Evolutionary conservation across 495 filamentous ascomycete species (phyloP).

Genomic region (Niebla homalea): DNA sequence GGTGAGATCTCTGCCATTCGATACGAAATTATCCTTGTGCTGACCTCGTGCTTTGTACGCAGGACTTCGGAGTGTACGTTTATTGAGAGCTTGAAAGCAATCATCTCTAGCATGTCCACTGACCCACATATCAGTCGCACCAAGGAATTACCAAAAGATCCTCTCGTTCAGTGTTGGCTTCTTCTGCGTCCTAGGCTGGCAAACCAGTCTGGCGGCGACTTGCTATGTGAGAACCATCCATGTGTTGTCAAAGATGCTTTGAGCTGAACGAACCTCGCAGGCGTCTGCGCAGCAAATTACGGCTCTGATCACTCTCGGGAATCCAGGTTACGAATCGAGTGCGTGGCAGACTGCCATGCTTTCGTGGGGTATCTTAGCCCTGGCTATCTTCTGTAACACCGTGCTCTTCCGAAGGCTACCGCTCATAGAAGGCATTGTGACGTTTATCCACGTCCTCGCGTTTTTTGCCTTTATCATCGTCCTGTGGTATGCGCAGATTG

Average conservation of each 20-base stretch:
- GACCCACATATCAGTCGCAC: slow-evolving; percentile 18
- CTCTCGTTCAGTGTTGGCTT: slow-evolving; percentile 32
- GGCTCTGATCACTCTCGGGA: slow-evolving; percentile 29
- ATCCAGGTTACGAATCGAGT: slow-evolving; percentile 24
- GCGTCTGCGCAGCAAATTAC: slow-evolving; percentile 32
- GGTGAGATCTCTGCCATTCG: slow-evolving; percentile 3
- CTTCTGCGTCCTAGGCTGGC: slow-evolving; percentile 34
- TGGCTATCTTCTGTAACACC: slow-evolving; percentile 42
- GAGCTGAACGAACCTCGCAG: slow-evolving; percentile 4
- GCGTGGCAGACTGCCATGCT: slow-evolving; percentile 36
- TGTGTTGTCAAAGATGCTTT: background rate
- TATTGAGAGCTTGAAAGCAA: background rate
- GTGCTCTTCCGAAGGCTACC: slow-evolving; percentile 41
- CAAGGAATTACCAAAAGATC: slow-evolving; percentile 25
- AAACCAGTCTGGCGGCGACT: slow-evolving; percentile 25
- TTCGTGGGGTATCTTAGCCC: slow-evolving; percentile 30
- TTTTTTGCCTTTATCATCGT: slow-evolving; percentile 49
- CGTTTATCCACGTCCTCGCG: slow-evolving; percentile 46
- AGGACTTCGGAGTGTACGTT: slow-evolving; percentile 15
- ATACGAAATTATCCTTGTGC: background rate
- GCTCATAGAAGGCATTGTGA: slow-evolving; percentile 41
- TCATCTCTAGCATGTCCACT: background rate
- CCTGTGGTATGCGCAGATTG: slow-evolving; percentile 24
- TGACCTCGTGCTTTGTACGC: slow-evolving; percentile 2
- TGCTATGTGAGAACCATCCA: slow-evolving; percentile 19